Evolutionary conservation across 1,139 yeast species (phyloP).

Genomic region (Magnusiomyces paraingens): DNA sequence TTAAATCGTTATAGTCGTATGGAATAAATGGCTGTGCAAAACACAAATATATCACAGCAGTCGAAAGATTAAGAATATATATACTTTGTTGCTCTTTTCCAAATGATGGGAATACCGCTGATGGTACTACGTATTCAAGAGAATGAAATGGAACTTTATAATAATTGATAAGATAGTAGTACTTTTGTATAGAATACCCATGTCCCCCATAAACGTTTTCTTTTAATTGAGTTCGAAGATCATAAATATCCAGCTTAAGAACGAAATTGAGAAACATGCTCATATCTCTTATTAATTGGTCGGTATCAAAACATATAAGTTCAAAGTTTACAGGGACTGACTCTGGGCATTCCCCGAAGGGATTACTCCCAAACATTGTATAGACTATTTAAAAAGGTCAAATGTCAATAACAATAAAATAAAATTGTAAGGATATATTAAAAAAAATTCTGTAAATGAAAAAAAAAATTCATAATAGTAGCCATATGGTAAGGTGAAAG

Average conservation of each 20-base stretch:
- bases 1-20: background rate
- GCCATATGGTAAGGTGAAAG: no score
- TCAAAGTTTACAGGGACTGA: background rate
- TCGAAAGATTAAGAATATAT: conserved; percentile 7
- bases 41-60: conserved; percentile 4
- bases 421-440: background rate
- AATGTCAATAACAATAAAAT: background rate
- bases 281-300: conserved; percentile 5
- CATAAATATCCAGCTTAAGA: background rate
- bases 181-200: conserved; percentile 3
- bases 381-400: background rate
- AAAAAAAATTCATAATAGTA: no score
- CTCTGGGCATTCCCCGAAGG: background rate
- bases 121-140: background rate
- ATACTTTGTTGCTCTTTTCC: background rate
- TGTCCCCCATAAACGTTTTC: background rate
- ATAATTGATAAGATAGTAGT: background rate
- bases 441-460: no score
- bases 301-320: conserved; percentile 1
- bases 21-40: background rate
- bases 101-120: conserved; percentile 1
- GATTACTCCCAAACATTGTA: background rate
- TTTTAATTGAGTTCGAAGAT: background rate
- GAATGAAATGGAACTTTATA: conserved; percentile 7
- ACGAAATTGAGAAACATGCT: conserved; percentile 1